Base-by-base conservation (phyloP, 108 stramenopile genomes). In the Fistulifera solaris region DNA sequence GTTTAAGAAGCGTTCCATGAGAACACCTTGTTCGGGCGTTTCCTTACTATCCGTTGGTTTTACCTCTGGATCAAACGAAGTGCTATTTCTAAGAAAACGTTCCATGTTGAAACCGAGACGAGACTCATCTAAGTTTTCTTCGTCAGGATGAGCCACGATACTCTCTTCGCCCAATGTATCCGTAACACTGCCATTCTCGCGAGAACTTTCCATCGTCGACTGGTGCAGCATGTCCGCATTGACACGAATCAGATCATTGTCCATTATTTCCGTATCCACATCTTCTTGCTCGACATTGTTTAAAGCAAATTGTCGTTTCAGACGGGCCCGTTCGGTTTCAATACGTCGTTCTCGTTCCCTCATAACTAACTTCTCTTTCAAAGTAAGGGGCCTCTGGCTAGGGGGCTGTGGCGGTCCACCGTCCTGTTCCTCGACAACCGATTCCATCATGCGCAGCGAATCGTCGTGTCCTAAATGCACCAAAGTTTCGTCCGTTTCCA, bases 291-390 rank as follows among this genome's bases (percentile, higher is more conserved):
- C 35, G 21, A 58, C 57, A 27, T 58, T 61, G 23, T 40, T 50
- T 54, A 88, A 62, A 0, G 80, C 78, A 67, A 87, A 79, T 57
- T 82, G 87, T 25, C 80, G 68, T 51, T 72, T 77, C n/a, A 75
- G 55, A 26, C 87, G 49, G 5, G 81, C 87, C 1, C 78, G 62
- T 56, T 88, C 82, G 23, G 77, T 72, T 54, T 88, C 87, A 11
- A 81, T 58, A 15, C 82, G 68, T 22, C 75, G 68, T 63, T 88
- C 75, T 23, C 87, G 61, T 67, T 88, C 87, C 6, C 82, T 73
- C 46, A 84, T 68, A 1, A 88, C 80, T 54, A 88, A 44, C 28
- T 72, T 67, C 41, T 88, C 87, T 62, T 78, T 88, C 22, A 81
- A 65, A 1, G 87, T 81, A 13, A 74, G 77, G 21, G 71, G 72